Evolutionary conservation across 805 yeast species (phyloP), one percentile per base, ranked within the genome.

Genomic region (Wickerhamiella galacta): DNA sequence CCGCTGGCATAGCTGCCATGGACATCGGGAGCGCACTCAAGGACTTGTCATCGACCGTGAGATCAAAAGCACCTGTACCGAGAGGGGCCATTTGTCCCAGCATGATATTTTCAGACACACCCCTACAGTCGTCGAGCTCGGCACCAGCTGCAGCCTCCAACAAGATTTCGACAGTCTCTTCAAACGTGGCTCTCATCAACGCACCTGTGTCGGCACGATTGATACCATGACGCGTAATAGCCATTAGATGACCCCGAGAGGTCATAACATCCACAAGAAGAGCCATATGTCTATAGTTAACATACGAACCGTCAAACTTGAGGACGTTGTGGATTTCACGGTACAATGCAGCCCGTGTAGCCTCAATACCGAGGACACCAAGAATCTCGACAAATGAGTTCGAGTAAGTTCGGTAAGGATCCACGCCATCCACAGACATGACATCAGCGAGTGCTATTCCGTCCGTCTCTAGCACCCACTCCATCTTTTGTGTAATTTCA

Each of bases 241-340:
- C 96, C 80, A 92, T 87, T 57, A 90, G 66, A 53, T 87, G 94
- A 51, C 99, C 99, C 52, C 94, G 76, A 25, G 93, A 80, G 2
- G 99, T 90, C 99, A 90, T 90, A 24, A 85, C 92, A 63, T 90
- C 99, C 38, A 90, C 96, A 48, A 90, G 67, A 48, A 90, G 64
- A 4, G 99, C 95, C 90, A 90, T 77, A 52, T 90, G 99, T 61
- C 99, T 76, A 61, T 90, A 90, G 60, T 90, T 90, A 40, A 90
- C 99, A 51, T 90, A 90, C 24, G 98, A 85, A 79, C 98, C 99
- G 68, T 90, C 99, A 50, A 93, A 90, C 3, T 96, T 95, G 68
- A 90, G 83, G 47, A 90, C 99, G 52, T 90, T 90, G 60, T 80
- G 72, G 49, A 90, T 83, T 63, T 90, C 98, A 54, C 75, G 79